Evolutionary conservation across 2,329 filamentous ascomycete species (phyloP).

Genomic region (Aspergillus sp.): DNA sequence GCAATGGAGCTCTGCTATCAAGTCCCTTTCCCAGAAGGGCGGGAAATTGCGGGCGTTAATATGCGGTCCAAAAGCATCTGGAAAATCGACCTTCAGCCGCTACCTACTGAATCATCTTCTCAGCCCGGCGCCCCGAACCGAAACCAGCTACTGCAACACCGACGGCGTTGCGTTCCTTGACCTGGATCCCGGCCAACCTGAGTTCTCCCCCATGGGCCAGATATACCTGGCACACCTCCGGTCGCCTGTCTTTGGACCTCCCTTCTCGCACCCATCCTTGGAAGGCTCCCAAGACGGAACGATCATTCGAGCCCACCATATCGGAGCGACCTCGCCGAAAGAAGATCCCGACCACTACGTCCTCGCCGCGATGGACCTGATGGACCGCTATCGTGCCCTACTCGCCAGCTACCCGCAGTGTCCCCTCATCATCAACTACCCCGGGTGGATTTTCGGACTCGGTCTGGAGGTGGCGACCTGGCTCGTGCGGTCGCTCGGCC

Average conservation of each 20-base stretch:
- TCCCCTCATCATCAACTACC: constrained; percentile 58
- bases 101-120: constrained; percentile 57
- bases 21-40: constrained; percentile 41
- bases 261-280: constrained; percentile 52
- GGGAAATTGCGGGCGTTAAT: constrained; percentile 46
- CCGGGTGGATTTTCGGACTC: constrained; percentile 55
- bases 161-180: constrained; percentile 56
- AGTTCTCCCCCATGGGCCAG: constrained; percentile 59
- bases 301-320: constrained; percentile 52
- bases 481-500: constrained; percentile 45
- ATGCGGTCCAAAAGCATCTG: constrained; percentile 56
- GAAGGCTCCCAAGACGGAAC: constrained; percentile 33
- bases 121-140: constrained; percentile 35
- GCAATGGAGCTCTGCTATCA: constrained; percentile 46
- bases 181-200: constrained; percentile 59
- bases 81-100: constrained; percentile 60
- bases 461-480: constrained; percentile 50
- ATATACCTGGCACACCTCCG: constrained; percentile 56
- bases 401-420: constrained; percentile 40
- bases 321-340: constrained; percentile 54
- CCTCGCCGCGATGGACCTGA: constrained; percentile 52
- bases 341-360: constrained; percentile 59
- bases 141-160: constrained; percentile 27
- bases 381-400: constrained; percentile 47
- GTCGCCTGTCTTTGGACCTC: constrained; percentile 54